These are phyloP conservation scores for Amanita fuliginea DNA, from an alignment of 768 basidiomycete genomes.

Conservation along the genomic window DNA sequence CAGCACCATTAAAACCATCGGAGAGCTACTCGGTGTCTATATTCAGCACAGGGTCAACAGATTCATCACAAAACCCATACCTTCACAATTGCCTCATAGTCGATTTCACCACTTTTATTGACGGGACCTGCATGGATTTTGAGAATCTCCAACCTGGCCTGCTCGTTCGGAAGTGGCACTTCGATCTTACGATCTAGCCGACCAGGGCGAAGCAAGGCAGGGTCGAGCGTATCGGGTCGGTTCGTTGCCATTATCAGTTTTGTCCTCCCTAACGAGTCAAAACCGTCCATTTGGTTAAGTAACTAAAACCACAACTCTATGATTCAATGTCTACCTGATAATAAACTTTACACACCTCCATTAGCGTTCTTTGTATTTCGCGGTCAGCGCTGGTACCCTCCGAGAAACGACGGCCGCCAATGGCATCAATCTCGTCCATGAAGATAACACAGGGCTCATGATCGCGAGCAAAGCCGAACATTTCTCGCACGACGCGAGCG, in stretches of 20 bases:
- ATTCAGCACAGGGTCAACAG: not conserved
- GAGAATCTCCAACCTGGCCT: slow-evolving; percentile 89
- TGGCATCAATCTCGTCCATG: slow-evolving; percentile 98
- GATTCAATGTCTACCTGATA: not conserved
- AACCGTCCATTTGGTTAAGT: slow-evolving; percentile 99
- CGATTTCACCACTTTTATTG: slow-evolving; percentile 91
- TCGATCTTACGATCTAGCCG: slow-evolving; percentile 97
- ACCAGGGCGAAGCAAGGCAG: slow-evolving; percentile 91
- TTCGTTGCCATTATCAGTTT: slow-evolving; percentile 99
- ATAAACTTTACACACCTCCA: slow-evolving; percentile 50
- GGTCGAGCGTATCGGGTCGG: slow-evolving; percentile 95
- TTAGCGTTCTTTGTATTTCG: slow-evolving; percentile 96
- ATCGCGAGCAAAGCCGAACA: slow-evolving; percentile 97
- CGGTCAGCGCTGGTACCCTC: slow-evolving; percentile 98
- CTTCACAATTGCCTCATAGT: slow-evolving; percentile 98
- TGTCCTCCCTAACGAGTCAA: slow-evolving; percentile 90
- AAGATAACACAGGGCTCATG: slow-evolving; percentile 99
- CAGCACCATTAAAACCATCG: slow-evolving; percentile 93
- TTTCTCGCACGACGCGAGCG: slow-evolving; percentile 91
- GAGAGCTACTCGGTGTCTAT: slow-evolving; percentile 42
- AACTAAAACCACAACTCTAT: slow-evolving; percentile 37
- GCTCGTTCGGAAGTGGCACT: slow-evolving; percentile 95
- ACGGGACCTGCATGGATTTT: slow-evolving; percentile 95
- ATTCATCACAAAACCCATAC: slow-evolving; percentile 22
- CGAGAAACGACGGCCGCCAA: slow-evolving; percentile 78